Base-by-base conservation (phyloP, 2,329 filamentous ascomycete species). In the Allantophomopsis cytisporea region DNA sequence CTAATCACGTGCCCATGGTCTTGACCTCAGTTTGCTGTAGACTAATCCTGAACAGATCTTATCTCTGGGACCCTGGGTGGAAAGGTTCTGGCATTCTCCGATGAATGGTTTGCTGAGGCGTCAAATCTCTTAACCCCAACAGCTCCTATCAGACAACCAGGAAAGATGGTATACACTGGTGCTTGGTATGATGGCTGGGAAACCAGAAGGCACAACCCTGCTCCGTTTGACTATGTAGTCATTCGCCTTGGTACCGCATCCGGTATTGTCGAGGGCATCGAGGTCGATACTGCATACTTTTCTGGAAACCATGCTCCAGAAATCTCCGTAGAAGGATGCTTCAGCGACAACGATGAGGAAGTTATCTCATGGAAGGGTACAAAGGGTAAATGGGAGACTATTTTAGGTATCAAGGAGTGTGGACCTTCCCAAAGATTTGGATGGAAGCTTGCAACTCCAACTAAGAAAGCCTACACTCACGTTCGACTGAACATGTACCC, bases 401-500 rank as follows among this genome's bases (percentile, higher is more conserved):
- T 89, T 41, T 65, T 89, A 5, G 66, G 68, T 14, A 65, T 73
- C 44, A 72, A 82, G 51, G 76, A 83, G 52, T 87, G 83, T 55
- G 83, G 83, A 0, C 82, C 84, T 1, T 79, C 69, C 38, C 76
- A 80, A 57, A 64, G 83, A 43, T 83, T 86, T 51, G 80, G 67
- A 3, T 91, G 83, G 84, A 69, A 73, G 52, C 64, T 89, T 13
- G 61, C 66, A 13, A 53, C 54, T 14, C 68, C 70, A 15, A 76
- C 73, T 0, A 60, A 62, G 28, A 82, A 82, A 58, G 71, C 76
- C 39, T 88, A 83, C 60, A 88, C 83, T 0, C 83, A 91, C 56
- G 80, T 88, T 32, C 66, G 83, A 28, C 64, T 91, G 40, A 82
- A 84, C 56, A 88, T 88, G 84, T 88, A 85, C 54, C 82, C 84